Conservation (phyloP, 202 grass and related monocot genomes). For the Zizania palustris region DNA sequence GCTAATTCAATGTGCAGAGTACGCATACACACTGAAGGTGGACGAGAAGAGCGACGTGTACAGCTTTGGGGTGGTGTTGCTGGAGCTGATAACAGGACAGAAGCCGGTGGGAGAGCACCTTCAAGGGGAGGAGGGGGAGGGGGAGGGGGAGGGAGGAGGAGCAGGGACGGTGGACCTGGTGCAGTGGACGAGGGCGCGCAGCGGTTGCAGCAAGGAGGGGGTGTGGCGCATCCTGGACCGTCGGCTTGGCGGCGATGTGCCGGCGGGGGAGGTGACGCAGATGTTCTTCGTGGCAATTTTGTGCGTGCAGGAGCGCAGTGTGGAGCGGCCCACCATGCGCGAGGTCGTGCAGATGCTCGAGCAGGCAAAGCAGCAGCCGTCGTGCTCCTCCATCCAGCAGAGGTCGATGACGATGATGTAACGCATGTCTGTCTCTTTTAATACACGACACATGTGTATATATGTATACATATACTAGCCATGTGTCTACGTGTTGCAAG, state of each 20-base stretch:
- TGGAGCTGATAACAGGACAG: conserved; percentile 68
- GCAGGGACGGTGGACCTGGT: conserved; percentile 58
- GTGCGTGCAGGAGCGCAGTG: conserved; percentile 86
- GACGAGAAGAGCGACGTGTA: conserved; percentile 97
- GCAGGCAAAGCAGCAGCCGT: conserved; percentile 52
- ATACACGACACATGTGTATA: too few species aligned
- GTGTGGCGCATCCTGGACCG: conserved; percentile 60
- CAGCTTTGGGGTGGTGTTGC: conserved; percentile 79
- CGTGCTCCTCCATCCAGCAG: too few species aligned
- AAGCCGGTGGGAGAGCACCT: conserved; percentile 55
- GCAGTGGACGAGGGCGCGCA: conserved; percentile 62
- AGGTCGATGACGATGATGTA: too few species aligned
- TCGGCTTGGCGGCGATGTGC: conserved; percentile 66
- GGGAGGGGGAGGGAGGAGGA: conserved; percentile 24
- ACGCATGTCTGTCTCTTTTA: too few species aligned
- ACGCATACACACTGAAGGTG: conserved; percentile 89
- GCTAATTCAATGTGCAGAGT: conserved; percentile 55
- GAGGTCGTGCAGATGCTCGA: conserved; percentile 95
- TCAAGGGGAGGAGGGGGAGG: conserved; percentile 47
- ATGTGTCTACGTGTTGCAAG: too few species aligned
- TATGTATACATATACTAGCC: too few species aligned
- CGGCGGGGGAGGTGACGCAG: conserved; percentile 65
- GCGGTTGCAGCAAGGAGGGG: conserved; percentile 32
- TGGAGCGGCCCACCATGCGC: conserved; percentile 88
- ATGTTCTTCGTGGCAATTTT: conserved; percentile 74